Evolutionary conservation across 1,284 basidiomycete genomes (phyloP), one percentile per base, ranked within the genome.

Genomic region (Paramarasmius palmivorus): DNA sequence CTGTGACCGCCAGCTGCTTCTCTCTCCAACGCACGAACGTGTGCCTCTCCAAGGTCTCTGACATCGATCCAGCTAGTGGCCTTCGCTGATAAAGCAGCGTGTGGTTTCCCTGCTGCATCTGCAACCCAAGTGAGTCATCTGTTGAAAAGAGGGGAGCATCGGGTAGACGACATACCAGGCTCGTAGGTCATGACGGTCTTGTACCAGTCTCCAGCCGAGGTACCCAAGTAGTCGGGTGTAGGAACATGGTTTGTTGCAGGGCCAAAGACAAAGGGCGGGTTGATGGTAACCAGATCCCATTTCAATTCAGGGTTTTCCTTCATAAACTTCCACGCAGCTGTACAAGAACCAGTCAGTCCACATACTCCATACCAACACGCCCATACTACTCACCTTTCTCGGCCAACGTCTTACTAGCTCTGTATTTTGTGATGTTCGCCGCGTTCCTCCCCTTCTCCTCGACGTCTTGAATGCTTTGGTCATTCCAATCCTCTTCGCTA

Each of bases 401-500:
- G 2, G 78, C 77, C 1, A 80, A 61, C 1, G 68, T 70, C 65
- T 82, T 81, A 10, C 76, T 75, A 4, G 75, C 73, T 10, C 67
- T 56, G 57, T 79, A 80, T 53, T 73, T 77, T 1, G 61, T 46
- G 2, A 57, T 45, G 0, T 52, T 53, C 3, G 61, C 20, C 3
- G 79, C 76, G 4, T 73, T 67, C 5, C 66, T 62, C 2, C 81
- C 81, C 22, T 74, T 67, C 58, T 76, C 65, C 48, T 78, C 68
- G 12, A 82, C 70, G n/a, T 74, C 65, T 17, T 70, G 57, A 26
- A 77, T 64, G 1, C 77, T 71, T 49, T 74, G 73, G 15, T 78
- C 72, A 63, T 86, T 84, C 85, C 86, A 89, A 63, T 87, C 76
- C n/a, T 63, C 55, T 59, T 84, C 78, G 19, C 61, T 67, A 57